Evolutionary conservation across 1,284 basidiomycete species (phyloP), one percentile per base, ranked within the genome.

Genomic region (Coniophora puteana): DNA sequence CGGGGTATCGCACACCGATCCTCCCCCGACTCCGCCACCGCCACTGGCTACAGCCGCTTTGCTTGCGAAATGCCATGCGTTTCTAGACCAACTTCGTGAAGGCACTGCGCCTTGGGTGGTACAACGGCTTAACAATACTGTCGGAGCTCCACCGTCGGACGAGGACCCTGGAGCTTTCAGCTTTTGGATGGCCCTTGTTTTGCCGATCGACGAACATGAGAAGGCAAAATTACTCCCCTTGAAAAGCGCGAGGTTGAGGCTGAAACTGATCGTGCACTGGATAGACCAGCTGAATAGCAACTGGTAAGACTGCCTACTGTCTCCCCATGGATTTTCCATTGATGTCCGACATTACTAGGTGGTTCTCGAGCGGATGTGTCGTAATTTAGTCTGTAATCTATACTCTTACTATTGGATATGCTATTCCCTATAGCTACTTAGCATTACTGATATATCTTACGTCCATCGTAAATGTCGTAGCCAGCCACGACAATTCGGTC

Each of bases 121-220:
- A 4, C 89, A 93, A 55, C 79, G 90, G 33, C 72, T 96, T 36
- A 83, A 89, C 58, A 78, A 75, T 51, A 80, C 81, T 0, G 86
- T 83, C 53, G 88, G 89, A 4, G 68, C 74, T 3, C 83, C 87
- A 72, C 87, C 83, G 1, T 76, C 80, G 61, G 80, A 64, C 47
- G 71, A 54, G 7, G 79, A 88, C 58, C 74, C 83, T 0, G 72
- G 73, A 28, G 69, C 75, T 30, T 93, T 95, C 58, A 80, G 80
- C 26, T 96, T 89, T 62, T 97, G 91, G 89, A 91, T 96, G 69
- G 91, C 89, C 1, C 71, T 84, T 58, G 79, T 95, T 16, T 81
- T 97, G 47, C 94, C 93, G n/a, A 93, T 97, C 54, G 91, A 95
- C 58, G 92, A 96, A 51, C 78, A 86, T 54, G 92, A 96, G 68